Evolutionary conservation across 2,329 filamentous ascomycete genomes (phyloP).

Genomic region (Ilyonectria destructans): DNA sequence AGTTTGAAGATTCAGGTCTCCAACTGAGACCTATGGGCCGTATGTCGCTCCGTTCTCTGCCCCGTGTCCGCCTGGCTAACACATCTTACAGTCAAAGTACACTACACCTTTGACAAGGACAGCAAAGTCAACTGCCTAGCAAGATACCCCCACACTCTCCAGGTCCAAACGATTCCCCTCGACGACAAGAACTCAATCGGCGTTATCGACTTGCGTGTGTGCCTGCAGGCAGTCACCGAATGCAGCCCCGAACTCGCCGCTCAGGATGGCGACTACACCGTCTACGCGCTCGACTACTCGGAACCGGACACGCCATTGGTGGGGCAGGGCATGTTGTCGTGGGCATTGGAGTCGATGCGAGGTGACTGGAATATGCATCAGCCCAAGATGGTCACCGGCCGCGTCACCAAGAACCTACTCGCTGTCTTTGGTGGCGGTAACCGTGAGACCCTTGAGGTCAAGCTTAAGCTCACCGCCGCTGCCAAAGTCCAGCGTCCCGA

Average conservation of each 20-base stretch:
- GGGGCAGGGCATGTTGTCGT: conserved; percentile 95
- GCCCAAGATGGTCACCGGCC: conserved; percentile 86
- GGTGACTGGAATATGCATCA: conserved; percentile 65
- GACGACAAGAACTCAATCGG: conserved; percentile 89
- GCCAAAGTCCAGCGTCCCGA: conserved; percentile 66
- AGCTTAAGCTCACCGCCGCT: conserved; percentile 87
- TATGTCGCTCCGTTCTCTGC: conserved; percentile 60
- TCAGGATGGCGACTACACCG: conserved; percentile 88
- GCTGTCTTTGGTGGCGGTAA: conserved; percentile 87
- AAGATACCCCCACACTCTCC: conserved; percentile 84
- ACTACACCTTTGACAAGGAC: conserved; percentile 95
- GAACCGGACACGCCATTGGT: conserved; percentile 94
- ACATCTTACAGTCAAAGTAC: conserved; percentile 83
- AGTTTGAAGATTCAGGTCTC: conserved; percentile 65
- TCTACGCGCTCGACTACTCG: conserved; percentile 97
- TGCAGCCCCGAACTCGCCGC: conserved; percentile 86
- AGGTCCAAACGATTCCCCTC: conserved; percentile 85
- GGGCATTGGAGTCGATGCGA: conserved; percentile 73
- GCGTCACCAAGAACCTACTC: conserved; percentile 88
- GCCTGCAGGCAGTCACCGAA: conserved; percentile 84
- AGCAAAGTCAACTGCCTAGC: conserved; percentile 92
- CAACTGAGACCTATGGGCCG: conserved; percentile 78
- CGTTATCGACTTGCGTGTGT: conserved; percentile 88
- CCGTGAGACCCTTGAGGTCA: conserved; percentile 94
- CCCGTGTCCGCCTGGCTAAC: conserved; percentile 38